Conservation (phyloP, 495 filamentous ascomycete genomes). For the Saxophila tyrrhenica region DNA sequence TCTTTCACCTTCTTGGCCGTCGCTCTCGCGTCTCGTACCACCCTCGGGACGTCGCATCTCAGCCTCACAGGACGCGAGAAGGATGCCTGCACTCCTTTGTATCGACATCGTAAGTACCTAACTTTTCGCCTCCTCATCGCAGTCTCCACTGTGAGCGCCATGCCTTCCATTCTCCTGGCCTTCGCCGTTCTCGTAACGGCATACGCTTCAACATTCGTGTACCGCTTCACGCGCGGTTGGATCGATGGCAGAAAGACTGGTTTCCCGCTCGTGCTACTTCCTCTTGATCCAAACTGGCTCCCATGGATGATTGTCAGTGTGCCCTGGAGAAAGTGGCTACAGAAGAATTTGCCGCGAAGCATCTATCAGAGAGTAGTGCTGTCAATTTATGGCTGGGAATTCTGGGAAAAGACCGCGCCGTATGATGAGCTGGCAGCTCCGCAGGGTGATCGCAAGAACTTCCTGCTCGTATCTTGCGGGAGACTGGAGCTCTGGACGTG, state of each 20-base stretch:
- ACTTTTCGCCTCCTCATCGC: too few relatives aligned
- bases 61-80: too few relatives aligned
- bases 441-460: slow-evolving; percentile 20
- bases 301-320: slow-evolving; percentile 20
- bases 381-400: neutral
- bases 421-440: slow-evolving; percentile 15
- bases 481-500: slow-evolving; percentile 22
- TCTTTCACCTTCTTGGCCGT: too few relatives aligned
- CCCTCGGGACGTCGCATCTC: too few relatives aligned
- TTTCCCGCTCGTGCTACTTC: slow-evolving; percentile 21
- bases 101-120: too few relatives aligned
- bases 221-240: slow-evolving; percentile 19
- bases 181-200: slow-evolving; percentile 10
- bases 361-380: neutral
- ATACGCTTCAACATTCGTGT: slow-evolving; percentile 20
- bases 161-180: slow-evolving; percentile 8
- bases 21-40: too few relatives aligned
- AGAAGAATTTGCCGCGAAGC: neutral
- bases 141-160: too few relatives aligned
- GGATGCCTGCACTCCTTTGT: too few relatives aligned
- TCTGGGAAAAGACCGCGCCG: slow-evolving; percentile 11
- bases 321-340: slow-evolving; percentile 16
- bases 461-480: slow-evolving; percentile 20
- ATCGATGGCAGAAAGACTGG: slow-evolving; percentile 19
- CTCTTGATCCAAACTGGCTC: slow-evolving; percentile 20